Evolutionary conservation across 495 filamentous ascomycete species (phyloP).

Genomic region (Ascodesmis nigricans): DNA sequence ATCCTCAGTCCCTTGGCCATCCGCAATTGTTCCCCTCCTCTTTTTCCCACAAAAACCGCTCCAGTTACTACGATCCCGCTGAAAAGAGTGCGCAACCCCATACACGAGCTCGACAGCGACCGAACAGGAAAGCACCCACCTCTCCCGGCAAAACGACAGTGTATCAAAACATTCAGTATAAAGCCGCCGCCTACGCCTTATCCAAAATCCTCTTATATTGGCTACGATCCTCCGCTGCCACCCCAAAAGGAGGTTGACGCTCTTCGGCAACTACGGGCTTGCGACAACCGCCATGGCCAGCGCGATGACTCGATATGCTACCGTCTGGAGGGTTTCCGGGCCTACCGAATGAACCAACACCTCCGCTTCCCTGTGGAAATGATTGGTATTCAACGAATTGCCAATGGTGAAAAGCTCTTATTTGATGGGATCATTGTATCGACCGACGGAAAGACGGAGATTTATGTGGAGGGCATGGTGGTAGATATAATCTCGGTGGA

Average conservation of each 20-base stretch:
- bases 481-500: not conserved
- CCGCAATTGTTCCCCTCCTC: too few relatives aligned
- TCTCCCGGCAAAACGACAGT: too few relatives aligned
- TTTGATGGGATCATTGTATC: slow-evolving; percentile 2
- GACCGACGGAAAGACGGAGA: not conserved
- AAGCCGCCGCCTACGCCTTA: slow-evolving; percentile 13
- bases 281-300: not conserved
- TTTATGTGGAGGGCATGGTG: slow-evolving; percentile 1
- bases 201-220: slow-evolving; percentile 24
- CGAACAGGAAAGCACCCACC: too few relatives aligned
- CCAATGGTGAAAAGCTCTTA: not conserved
- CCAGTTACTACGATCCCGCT: too few relatives aligned
- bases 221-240: slow-evolving; percentile 15
- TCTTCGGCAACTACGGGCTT: slow-evolving; percentile 18
- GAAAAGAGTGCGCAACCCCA: too few relatives aligned
- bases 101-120: too few relatives aligned
- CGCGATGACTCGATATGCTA: not conserved
- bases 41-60: too few relatives aligned
- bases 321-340: not conserved
- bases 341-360: not conserved
- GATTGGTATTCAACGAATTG: not conserved
- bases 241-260: slow-evolving; percentile 17
- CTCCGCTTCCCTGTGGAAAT: not conserved
- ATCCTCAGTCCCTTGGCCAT: too few relatives aligned
- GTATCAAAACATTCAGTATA: not conserved